Evolutionary conservation across 495 filamentous ascomycete species (phyloP).

Genomic region (Astrothelium subdiscretum): DNA sequence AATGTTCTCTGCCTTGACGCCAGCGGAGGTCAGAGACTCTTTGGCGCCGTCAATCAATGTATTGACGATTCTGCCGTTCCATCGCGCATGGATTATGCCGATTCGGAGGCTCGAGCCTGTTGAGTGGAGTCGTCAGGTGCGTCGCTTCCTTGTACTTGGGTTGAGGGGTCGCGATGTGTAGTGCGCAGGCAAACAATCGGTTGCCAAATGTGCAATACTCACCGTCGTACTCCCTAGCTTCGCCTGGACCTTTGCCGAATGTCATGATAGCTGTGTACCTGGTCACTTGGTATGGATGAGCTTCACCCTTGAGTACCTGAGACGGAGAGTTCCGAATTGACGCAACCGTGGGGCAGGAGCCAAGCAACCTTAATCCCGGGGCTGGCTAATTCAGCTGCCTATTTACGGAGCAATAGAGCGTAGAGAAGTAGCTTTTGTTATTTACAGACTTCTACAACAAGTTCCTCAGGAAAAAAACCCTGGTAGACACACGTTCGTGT

Average conservation of each 20-base stretch:
- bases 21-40: constrained; percentile 49
- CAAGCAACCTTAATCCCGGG: too few species aligned
- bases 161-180: constrained; percentile 2
- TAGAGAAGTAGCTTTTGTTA: too few species aligned
- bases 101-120: constrained; percentile 74
- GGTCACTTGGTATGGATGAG: too few species aligned
- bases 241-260: constrained; percentile 23
- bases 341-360: too few species aligned
- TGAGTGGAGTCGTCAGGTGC: constrained; percentile 2
- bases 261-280: constrained; percentile 6
- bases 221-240: constrained; percentile 22
- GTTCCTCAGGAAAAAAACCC: too few species aligned
- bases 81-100: constrained; percentile 89
- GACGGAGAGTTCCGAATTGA: too few species aligned
- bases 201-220: neutral
- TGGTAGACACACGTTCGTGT: too few species aligned
- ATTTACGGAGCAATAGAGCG: too few species aligned
- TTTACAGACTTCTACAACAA: too few species aligned
- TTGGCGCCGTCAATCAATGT: constrained; percentile 64
- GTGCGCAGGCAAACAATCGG: neutral
- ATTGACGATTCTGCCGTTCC: constrained; percentile 75
- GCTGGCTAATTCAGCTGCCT: too few species aligned
- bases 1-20: constrained; percentile 81
- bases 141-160: too few species aligned
- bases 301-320: too few species aligned